Evolutionary conservation across 495 filamentous ascomycete genomes (phyloP), one percentile per base, ranked within the genome.

Genomic region (Cercophora samala): DNA sequence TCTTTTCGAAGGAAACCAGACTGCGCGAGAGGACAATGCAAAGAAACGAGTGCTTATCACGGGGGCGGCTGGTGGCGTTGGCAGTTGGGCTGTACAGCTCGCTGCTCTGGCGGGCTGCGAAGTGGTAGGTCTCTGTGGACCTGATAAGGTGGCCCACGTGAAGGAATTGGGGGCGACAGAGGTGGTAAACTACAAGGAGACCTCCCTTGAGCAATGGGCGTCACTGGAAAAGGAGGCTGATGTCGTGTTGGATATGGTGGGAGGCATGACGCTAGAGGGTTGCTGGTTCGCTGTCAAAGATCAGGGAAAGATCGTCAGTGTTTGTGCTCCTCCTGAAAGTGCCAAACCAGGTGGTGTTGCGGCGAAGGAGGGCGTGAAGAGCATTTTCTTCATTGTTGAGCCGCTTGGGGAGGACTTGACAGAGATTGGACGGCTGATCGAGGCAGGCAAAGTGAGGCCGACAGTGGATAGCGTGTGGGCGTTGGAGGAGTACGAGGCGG

Each of bases 171-270:
- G 90, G 0, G 89, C 89, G 3, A 87, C 90, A 62, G 84, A 88
- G 66, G 83, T 90, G 2, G 79, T 93, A 25, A 87, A 93, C 71
- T 93, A 93, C 70, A 86, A 80, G 22, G 74, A 77, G 9, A 82
- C 80, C 2, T 75, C 77, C 8, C 23, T 78, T 4, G 72, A 75
- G n/a, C 71, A 75, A 18, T 82, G 88, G 77, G 79, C 88, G 1
- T 69, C 81, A 46, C 70, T 90, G 6, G 79, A 78, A 69, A 72
- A 77, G 8, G 78, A 86, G 46, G 89, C 84, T 72, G 79, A 85
- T 67, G 79, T 86, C 24, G 80, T 86, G 1, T 72, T 92, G n/a
- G 90, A 92, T 72, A 84, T 89, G 76, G 79, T 91, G 42, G 88
- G 87, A 0, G 69, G 74, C 3, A 84, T 81, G 72, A 78, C 83